These are phyloP conservation scores for Starmera caribaea DNA, from an alignment of 805 yeast genomes.

Conservation along the genomic window DNA sequence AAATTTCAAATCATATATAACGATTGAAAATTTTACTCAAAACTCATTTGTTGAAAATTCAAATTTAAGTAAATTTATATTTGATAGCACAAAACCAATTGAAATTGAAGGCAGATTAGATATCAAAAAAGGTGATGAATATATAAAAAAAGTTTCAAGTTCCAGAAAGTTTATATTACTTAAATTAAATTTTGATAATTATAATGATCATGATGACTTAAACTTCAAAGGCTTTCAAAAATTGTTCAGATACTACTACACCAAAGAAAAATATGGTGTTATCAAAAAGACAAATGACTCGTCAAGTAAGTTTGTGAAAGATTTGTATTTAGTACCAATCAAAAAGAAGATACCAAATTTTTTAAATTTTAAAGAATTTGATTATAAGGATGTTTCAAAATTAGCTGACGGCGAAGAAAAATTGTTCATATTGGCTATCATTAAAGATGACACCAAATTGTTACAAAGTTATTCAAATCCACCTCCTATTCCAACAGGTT, in stretches of 20 bases:
- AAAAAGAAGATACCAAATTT: constrained; percentile 7
- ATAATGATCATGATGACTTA: background rate
- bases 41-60: constrained; percentile 17
- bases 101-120: constrained; percentile 59
- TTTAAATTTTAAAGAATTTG: background rate
- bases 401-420: constrained; percentile 1
- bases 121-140: constrained; percentile 41
- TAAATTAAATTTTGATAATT: constrained; percentile 17
- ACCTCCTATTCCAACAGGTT: background rate
- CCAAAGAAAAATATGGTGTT: constrained; percentile 35
- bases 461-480: background rate
- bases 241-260: constrained; percentile 24
- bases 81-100: constrained; percentile 23
- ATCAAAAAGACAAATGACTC: constrained; percentile 23
- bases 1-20: constrained; percentile 24
- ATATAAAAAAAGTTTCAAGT: constrained; percentile 36
- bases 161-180: constrained; percentile 46
- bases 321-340: constrained; percentile 32
- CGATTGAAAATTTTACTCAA: constrained; percentile 19
- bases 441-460: constrained; percentile 10
- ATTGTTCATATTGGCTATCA: constrained; percentile 11
- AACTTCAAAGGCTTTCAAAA: constrained; percentile 14
- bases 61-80: constrained; percentile 5
- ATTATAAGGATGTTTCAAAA: background rate
- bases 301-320: constrained; percentile 30